Evolutionary conservation across 139 green algal species (phyloP).

Genomic region (Chlorella sp.): DNA sequence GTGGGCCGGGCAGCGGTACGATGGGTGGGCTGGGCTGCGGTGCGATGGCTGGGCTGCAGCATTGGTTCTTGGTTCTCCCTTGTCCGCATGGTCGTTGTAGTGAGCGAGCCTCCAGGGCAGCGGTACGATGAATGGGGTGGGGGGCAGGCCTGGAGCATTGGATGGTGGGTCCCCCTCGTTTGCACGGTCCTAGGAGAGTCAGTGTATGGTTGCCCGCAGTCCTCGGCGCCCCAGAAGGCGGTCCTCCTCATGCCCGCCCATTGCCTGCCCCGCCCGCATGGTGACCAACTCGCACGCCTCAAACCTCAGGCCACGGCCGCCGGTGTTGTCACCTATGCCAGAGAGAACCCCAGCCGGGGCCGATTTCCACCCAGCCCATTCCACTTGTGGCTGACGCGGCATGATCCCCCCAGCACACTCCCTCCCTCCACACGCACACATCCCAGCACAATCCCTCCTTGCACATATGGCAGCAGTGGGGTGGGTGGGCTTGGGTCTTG

Average conservation of each 20-base stretch:
- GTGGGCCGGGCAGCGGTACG: too few species aligned
- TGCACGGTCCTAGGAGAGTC: too few species aligned
- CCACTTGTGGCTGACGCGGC: conserved; percentile 29
- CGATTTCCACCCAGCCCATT: conserved; percentile 39
- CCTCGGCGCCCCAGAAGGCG: too few species aligned
- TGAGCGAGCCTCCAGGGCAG: too few species aligned
- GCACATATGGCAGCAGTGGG: background rate
- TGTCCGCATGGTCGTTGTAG: too few species aligned
- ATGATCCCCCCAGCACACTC: conserved; percentile 55
- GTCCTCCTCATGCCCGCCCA: background rate
- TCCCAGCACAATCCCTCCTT: background rate
- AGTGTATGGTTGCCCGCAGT: too few species aligned
- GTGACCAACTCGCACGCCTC: conserved; percentile 28
- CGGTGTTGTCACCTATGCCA: conserved; percentile 37
- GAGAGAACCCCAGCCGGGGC: conserved; percentile 23
- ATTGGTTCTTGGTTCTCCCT: too few species aligned
- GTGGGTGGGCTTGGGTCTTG: too few species aligned
- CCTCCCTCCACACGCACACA: background rate
- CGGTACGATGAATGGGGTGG: too few species aligned
- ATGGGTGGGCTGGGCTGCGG: background rate
- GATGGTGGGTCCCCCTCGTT: too few species aligned
- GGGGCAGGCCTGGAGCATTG: too few species aligned
- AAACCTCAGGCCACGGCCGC: conserved; percentile 9
- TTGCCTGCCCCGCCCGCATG: background rate
- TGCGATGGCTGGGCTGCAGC: background rate